Percentiles rank a stretch among this genome's conserved stretches.
Evolutionary conservation across 2,329 filamentous ascomycete genomes (phyloP).

Genomic region (Lomentospora prolificans): DNA sequence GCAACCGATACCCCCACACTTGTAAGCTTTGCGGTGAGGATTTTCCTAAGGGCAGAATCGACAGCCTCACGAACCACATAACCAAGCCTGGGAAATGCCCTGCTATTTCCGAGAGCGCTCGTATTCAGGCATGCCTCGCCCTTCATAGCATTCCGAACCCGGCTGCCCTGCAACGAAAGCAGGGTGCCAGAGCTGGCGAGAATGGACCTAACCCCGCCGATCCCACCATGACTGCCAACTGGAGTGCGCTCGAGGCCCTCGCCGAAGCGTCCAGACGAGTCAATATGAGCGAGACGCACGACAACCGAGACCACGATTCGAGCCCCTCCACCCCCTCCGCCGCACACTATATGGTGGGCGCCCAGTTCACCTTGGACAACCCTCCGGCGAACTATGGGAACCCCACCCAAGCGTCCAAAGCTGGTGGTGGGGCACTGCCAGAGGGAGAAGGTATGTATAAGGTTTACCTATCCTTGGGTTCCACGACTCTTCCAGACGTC

Average conservation of each 20-base stretch:
- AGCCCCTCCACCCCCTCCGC: not conserved
- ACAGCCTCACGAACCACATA: conserved; percentile 71
- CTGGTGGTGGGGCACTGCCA: conserved; percentile 10
- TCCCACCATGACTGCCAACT: conserved; percentile 42
- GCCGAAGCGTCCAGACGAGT: conserved; percentile 81
- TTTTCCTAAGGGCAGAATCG: conserved; percentile 82
- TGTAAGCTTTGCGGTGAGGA: conserved; percentile 82
- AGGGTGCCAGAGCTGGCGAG: conserved; percentile 13
- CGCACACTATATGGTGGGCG: conserved; percentile 5
- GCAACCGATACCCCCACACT: conserved; percentile 85
- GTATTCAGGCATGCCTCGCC: conserved; percentile 63
- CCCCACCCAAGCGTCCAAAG: conserved; percentile 6
- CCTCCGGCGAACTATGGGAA: conserved; percentile 39
- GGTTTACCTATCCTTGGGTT: not conserved
- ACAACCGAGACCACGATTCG: conserved; percentile 15
- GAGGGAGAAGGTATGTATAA: conserved; percentile 26
- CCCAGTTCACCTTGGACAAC: conserved; percentile 42
- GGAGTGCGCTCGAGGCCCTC: conserved; percentile 75
- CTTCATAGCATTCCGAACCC: conserved; percentile 58
- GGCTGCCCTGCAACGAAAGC: conserved; percentile 21
- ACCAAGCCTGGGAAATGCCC: conserved; percentile 67
- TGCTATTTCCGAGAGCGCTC: conserved; percentile 63
- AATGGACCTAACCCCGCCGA: conserved; percentile 2
- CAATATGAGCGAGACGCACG: conserved; percentile 53
- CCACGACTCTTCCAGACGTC: not conserved